Base-by-base conservation (phyloP, 2,329 filamentous ascomycete genomes). In the Gyromitra esculenta region DNA sequence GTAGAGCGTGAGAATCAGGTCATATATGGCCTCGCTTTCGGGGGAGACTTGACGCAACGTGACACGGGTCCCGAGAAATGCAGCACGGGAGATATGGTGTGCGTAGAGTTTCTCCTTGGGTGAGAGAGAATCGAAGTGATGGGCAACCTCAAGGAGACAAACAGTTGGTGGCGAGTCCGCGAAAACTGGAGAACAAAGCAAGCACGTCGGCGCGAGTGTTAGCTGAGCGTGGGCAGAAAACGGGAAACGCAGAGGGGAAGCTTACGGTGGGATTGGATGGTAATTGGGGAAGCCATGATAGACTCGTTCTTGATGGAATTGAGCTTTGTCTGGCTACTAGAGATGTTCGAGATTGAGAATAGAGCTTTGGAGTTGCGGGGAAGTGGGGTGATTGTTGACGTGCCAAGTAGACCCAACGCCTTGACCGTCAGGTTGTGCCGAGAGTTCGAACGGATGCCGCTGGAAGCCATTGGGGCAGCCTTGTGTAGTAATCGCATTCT, bases 121-220 rank as follows among this genome's bases (percentile, higher is more conserved):
- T 68, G 85, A 87, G 77, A 96, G 84, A 45, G 90, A 89, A 71
- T 95, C 91, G 81, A 98, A 99, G 85, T 98, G 95, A 82, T 93
- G 92, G 85, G 93, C 93, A 83, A 98, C 96, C 83, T 93, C 91
- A 64, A 99, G 89, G 62, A 91, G 90, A 75, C 97, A 95, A 73
- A 97, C 89, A 63, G 91, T 92, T 0, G 96, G 96, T 59, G 96
- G 96, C 79, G 91, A 91, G 84, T 99, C 96, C 60, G 96, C 94
- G 77, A 97, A 88, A 84, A 97, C 76, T 79, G 43, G 5, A 8
- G 11, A n/a, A 9, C 15, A 45, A 31, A n/a, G 43, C 31, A 60
- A 35, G 21, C 11, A 50, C 21, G 31, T 57, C 25, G 11, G 31
- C 21, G 35, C 13, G 25, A 57, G 35, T 52, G 41, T 77, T 56